These are phyloP conservation scores for Scenedesmus sp. DNA, from an alignment of 163 green algal species.

Conservation along the genomic window DNA sequence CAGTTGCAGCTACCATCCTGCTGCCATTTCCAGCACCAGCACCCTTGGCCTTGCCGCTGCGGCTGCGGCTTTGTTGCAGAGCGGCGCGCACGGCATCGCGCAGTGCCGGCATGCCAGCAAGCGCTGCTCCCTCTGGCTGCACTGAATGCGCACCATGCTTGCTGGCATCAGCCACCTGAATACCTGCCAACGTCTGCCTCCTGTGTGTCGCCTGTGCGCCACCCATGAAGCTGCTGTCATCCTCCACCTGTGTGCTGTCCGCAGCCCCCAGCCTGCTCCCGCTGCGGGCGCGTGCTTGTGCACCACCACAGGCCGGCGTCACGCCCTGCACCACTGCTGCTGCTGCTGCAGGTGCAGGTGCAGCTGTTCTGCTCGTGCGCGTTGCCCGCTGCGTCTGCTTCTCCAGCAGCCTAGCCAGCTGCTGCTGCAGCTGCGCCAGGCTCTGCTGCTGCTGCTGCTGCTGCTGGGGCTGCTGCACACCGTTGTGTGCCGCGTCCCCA, in stretches of 20 bases:
- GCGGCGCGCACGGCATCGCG: neutral
- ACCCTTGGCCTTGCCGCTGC: neutral
- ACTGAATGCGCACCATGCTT: neutral
- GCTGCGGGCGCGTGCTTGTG: neutral
- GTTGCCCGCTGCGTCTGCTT: constrained; percentile 27
- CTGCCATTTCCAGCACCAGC: neutral
- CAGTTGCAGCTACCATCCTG: neutral
- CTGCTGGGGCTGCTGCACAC: neutral
- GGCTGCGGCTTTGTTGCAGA: neutral
- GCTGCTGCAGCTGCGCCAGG: constrained; percentile 32
- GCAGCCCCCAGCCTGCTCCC: neutral
- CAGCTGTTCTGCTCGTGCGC: neutral
- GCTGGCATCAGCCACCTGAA: neutral
- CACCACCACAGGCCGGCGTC: neutral
- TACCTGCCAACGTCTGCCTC: too few relatives aligned
- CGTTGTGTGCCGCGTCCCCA: too few relatives aligned
- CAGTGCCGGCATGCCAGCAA: neutral
- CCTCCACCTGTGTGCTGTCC: too few relatives aligned
- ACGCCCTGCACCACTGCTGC: neutral
- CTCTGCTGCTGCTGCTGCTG: neutral
- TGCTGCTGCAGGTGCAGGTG: neutral
- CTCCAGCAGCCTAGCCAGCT: neutral
- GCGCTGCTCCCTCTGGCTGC: neutral
- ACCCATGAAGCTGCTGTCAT: too few relatives aligned
- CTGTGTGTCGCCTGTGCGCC: too few relatives aligned